Percentiles rank a stretch among this genome's conserved stretches.
These are phyloP conservation scores for Trichosporon ovoides DNA, from an alignment of 1,284 basidiomycete genomes.

Conservation along the genomic window DNA sequence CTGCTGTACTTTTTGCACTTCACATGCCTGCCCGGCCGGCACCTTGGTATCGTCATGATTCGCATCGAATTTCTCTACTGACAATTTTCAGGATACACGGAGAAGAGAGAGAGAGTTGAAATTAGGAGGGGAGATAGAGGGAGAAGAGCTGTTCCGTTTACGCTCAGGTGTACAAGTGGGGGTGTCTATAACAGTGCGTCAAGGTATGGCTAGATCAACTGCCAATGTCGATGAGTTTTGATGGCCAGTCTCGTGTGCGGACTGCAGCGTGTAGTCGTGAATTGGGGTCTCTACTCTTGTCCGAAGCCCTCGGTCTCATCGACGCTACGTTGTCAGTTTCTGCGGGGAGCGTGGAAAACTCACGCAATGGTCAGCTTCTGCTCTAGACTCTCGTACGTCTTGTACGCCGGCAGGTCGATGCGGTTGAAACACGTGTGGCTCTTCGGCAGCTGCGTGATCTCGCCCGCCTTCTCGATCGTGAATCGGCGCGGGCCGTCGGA, in stretches of 20 bases:
- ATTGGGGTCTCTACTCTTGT: conserved; percentile 33
- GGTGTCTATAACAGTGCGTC: no score
- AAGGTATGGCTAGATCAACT: no score
- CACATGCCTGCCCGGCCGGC: neutral
- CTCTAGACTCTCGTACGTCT: conserved; percentile 81
- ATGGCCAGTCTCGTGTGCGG: neutral
- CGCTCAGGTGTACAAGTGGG: no score
- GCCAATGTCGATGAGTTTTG: no score
- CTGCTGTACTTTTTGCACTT: neutral
- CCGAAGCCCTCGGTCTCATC: conserved; percentile 59
- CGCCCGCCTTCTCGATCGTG: conserved; percentile 94
- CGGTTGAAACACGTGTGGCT: conserved; percentile 86
- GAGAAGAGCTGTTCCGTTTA: neutral
- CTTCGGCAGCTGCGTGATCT: conserved; percentile 80
- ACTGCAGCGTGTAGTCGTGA: neutral
- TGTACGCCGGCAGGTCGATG: conserved; percentile 81
- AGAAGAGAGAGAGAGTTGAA: neutral
- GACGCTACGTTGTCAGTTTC: conserved; percentile 49
- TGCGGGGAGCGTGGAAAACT: conserved; percentile 14
- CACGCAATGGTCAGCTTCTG: conserved; percentile 76
- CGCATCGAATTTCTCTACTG: conserved; percentile 2
- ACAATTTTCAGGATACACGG: conserved; percentile 6
- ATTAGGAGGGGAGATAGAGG: neutral
- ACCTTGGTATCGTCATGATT: neutral
- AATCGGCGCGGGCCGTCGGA: conserved; percentile 92